Conservation (phyloP, 2,329 filamentous ascomycete species). For the Ceratocystis eucalypticola region DNA sequence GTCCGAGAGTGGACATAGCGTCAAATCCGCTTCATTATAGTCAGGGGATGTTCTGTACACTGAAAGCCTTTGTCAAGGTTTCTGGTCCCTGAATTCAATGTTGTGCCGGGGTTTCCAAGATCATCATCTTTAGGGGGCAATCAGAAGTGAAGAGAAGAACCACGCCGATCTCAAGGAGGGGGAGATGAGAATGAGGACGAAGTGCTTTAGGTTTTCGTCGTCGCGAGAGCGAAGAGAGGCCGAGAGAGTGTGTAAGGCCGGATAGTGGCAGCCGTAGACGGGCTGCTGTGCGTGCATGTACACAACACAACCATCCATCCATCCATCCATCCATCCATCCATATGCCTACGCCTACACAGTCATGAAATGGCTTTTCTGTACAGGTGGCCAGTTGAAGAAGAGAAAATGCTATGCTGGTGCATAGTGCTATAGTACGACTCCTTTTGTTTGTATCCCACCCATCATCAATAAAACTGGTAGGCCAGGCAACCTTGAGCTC, state of each 20-base stretch:
- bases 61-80: slow-evolving; percentile 3
- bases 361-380: background rate
- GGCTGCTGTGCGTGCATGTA: background rate
- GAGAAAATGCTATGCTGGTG: background rate
- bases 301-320: background rate
- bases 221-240: background rate
- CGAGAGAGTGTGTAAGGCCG: background rate
- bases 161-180: background rate
- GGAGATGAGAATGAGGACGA: background rate
- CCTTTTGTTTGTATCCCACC: background rate
- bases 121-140: slow-evolving; percentile 1
- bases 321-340: background rate
- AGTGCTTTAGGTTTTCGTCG: background rate
- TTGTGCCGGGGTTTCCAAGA: background rate
- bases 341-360: background rate
- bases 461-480: background rate
- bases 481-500: background rate
- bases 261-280: background rate
- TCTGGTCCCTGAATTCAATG: background rate
- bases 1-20: background rate
- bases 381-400: background rate
- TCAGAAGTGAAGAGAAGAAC: background rate
- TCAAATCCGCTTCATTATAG: slow-evolving; percentile 1
- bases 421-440: background rate
- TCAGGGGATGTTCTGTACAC: background rate